Conservation (phyloP, 495 filamentous ascomycete species). For the Podospora fimiseda region DNA sequence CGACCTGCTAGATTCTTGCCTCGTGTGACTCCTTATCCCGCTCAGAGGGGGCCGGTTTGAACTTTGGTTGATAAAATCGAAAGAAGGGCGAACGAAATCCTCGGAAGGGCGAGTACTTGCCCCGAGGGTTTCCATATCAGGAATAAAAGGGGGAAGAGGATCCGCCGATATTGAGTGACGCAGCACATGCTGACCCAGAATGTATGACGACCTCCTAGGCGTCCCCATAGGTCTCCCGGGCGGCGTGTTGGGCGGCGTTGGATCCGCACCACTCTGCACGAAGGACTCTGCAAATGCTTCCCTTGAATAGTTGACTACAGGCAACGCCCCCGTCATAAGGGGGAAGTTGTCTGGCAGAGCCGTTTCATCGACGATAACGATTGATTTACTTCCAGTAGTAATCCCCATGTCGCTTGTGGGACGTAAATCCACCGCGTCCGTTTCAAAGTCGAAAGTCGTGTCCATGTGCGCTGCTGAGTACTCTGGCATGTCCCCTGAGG, state of each 20-base stretch:
- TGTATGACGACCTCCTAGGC: constrained; percentile 46
- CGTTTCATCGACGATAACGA: constrained; percentile 79
- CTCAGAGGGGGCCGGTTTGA: constrained; percentile 27
- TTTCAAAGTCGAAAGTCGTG: constrained; percentile 16
- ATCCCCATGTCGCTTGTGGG: constrained; percentile 48
- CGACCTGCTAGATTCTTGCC: constrained; percentile 35
- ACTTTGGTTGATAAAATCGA: constrained; percentile 23
- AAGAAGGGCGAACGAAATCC: constrained; percentile 27
- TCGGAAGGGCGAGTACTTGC: constrained; percentile 21
- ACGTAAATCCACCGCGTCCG: constrained; percentile 17
- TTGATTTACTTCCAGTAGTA: constrained; percentile 74
- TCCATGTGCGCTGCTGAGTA: constrained; percentile 36
- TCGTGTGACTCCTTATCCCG: constrained; percentile 29
- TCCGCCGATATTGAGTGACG: constrained; percentile 24
- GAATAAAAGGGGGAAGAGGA: constrained; percentile 35
- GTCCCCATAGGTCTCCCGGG: constrained; percentile 37
- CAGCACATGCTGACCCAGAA: constrained; percentile 38
- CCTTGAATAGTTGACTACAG: constrained; percentile 37
- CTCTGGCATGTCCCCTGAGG: constrained; percentile 23
- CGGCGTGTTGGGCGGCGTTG: constrained; percentile 50
- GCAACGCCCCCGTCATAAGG: constrained; percentile 42
- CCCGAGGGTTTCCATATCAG: constrained; percentile 31
- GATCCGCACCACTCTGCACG: constrained; percentile 36
- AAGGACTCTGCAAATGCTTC: constrained; percentile 46
- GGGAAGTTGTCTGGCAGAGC: constrained; percentile 33